Evolutionary conservation across 2,329 filamentous ascomycete genomes (phyloP), one percentile per base, ranked within the genome.

Genomic region (Geoglossum cookeanum): DNA sequence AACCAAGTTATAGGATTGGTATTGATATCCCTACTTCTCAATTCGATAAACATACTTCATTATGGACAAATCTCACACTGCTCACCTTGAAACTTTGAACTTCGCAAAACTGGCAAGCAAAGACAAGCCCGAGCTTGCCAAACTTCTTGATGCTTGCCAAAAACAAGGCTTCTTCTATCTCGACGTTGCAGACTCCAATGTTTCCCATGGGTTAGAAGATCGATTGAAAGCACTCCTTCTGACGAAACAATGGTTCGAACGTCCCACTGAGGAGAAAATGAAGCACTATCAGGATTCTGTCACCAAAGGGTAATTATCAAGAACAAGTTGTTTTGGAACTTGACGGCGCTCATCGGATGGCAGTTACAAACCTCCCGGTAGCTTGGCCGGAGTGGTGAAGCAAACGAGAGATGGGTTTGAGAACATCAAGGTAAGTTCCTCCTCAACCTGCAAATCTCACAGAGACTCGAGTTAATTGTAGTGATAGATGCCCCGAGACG

Each of bases 131-230:
- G 55, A 56, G 55, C 22, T 15, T 29, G 55, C 17, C n/a, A 22
- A 35, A 29, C 55, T 56, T 17, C 33, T 56, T 22, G 55, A 48
- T 33, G 55, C 55, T 22, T 48, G 55, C 32, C 17, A 52, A 35
- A 56, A 48, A 3, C 8, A 56, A 27, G 55, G 55, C 55, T 49
- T 56, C 17, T 56, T 56, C 39, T 56, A 56, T 35, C 33, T 56
- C 15, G 55, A 56, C 44, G 32, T 56, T 29, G 27, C 35, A 17
- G 22, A 37, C 35, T 7, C 29, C 17, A 11, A 9, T 3, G 52
- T 17, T 37, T 22, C 27, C 52, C 47, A 32, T 30, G 45, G 45
- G 17, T 55, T 39, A 37, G 27, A 22, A 37, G 33, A 39, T 22
- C 17, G 17, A 4, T 55, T 32, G 27, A 55, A 7, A 17, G 52